Evolutionary conservation across 179 eudicot genomes (phyloP), one percentile per base, ranked within the genome.

Genomic region (Beta corolliflora): DNA sequence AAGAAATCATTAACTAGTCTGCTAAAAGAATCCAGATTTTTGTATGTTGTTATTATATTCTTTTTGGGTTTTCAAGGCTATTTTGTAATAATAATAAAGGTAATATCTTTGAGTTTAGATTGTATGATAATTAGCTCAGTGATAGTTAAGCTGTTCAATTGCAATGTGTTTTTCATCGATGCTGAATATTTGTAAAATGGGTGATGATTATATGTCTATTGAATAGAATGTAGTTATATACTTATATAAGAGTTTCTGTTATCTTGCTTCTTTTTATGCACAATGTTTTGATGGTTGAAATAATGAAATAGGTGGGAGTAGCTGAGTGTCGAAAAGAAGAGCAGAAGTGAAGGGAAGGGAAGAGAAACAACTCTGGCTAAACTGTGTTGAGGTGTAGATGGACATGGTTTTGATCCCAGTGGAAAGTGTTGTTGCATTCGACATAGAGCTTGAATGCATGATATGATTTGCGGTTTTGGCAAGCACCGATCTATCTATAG

Each of bases 401-500:
- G 89, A 82, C 80, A 84, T 82, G 82, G 71, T 81, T 79, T 69
- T 80, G 76, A 80, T 41, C 73, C 64, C 59, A 48, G 53, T 44
- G 45, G 60, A 61, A 55, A 69, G 76, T 66, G 69, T 59, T 77
- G 29, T 81, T 68, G 80, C 84, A 69, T 83, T 85, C 76, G 61
- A 80, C 77, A 78, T 52, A 79, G 77, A 76, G 81, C 60, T 81
- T 80, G 87, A 71, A 74, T 78, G 81, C 85, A 79, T 86, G 86
- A 88, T 78, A 88, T 88, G 91, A 86, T 81, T 86, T 71, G 87
- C 81, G 77, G 80, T 83, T 66, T 94, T 82, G 94, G 82, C 81
- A 88, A 82, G 78, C 88, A 89, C 85, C 91, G 99, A 74, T 89
- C 89, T 77, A 84, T 86, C 76, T 97, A 94, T 77, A 91, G 97